A percentile compares a stretch with the other conserved stretches of the same genome.
These are phyloP conservation scores for Talaromyces borbonicus DNA, from an alignment of 495 filamentous ascomycete genomes.

Conservation along the genomic window DNA sequence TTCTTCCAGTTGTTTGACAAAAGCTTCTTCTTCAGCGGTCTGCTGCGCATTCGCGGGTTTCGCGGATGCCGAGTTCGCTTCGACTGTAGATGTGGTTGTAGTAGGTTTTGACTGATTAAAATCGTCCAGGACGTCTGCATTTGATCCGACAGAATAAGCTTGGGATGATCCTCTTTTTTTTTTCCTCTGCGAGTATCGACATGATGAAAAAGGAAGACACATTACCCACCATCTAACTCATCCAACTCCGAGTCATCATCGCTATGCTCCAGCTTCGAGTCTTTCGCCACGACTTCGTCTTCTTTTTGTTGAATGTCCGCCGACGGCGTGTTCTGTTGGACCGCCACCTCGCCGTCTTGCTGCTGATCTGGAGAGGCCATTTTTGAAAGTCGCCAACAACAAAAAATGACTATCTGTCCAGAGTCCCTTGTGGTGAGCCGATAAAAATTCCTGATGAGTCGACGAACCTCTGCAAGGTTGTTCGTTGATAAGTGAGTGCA, in stretches of 20 bases:
- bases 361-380: no score
- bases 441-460: no score
- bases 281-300: neutral
- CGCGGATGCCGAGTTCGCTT: conserved; percentile 26
- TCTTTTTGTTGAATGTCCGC: neutral
- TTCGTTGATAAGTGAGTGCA: no score
- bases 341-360: no score
- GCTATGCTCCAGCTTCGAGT: conserved; percentile 5
- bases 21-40: conserved; percentile 42
- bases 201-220: neutral
- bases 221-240: conserved; percentile 69
- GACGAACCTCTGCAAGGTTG: no score
- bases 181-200: neutral
- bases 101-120: conserved; percentile 50
- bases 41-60: conserved; percentile 2
- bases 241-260: conserved; percentile 61
- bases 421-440: no score
- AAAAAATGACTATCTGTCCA: no score
- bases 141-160: neutral
- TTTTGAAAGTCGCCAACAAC: no score
- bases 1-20: conserved; percentile 70
- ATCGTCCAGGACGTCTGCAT: conserved; percentile 78
- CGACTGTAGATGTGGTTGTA: conserved; percentile 11
- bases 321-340: neutral
- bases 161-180: no score